Percentiles rank a stretch among this genome's conserved stretches.
phyloP scores from a whole-genome alignment of 805 yeast genomes.

The Wickerhamomyces mucosus region DNA sequence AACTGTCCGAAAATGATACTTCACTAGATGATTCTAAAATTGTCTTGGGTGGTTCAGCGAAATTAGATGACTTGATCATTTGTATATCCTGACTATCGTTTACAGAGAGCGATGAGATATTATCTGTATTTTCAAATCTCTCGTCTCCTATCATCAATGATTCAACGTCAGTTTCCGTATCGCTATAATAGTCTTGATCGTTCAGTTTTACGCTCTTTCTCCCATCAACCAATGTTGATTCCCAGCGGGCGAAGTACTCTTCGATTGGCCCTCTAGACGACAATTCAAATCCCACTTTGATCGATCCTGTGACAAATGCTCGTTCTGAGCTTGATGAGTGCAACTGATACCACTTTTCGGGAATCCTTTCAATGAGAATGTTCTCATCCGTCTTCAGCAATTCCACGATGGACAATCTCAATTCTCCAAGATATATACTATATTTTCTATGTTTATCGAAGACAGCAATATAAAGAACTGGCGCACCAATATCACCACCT shows the following conservation, averaged over 20 bases:
- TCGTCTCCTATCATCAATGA: conserved; percentile 9
- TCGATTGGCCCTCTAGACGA: conserved; percentile 12
- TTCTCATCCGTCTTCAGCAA: conserved; percentile 8
- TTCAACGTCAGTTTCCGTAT: conserved; percentile 19
- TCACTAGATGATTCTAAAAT: neutral
- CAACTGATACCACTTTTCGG: conserved; percentile 35
- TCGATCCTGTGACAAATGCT: conserved; percentile 39
- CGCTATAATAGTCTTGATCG: conserved; percentile 18
- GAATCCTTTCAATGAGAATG: conserved; percentile 3
- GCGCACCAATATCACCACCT: conserved; percentile 4
- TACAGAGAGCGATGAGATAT: too few relatives aligned
- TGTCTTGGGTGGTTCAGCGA: too few relatives aligned
- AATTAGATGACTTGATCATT: too few relatives aligned
- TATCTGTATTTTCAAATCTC: conserved; percentile 3
- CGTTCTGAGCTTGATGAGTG: conserved; percentile 30
- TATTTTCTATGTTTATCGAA: conserved; percentile 20
- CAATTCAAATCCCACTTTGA: conserved; percentile 34
- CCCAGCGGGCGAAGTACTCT: conserved; percentile 16
- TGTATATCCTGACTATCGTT: too few relatives aligned
- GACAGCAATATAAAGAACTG: conserved; percentile 15
- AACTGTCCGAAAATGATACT: conserved; percentile 1
- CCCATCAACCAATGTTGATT: conserved; percentile 2
- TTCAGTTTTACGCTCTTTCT: conserved; percentile 7
- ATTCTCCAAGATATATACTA: conserved; percentile 19
- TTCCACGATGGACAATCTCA: conserved; percentile 15